Evolutionary conservation across 139 green algal species (phyloP).

Genomic region (Chlorella sp.): DNA sequence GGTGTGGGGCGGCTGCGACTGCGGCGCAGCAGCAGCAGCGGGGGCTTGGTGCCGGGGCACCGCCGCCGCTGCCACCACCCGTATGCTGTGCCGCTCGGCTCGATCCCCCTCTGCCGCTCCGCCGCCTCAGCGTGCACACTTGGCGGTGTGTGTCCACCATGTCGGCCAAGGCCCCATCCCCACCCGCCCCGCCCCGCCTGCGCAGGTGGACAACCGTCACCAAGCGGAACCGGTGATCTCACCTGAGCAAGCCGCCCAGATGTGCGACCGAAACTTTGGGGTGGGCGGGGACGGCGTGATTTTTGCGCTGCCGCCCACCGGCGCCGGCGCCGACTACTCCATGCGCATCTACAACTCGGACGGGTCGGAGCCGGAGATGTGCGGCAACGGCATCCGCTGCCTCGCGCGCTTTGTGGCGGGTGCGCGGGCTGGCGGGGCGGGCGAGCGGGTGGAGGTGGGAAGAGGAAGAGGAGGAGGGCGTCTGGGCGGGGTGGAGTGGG

Average conservation of each 20-base stretch:
- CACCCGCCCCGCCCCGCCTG: neutral
- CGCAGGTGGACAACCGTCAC: constrained; percentile 93
- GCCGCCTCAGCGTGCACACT: neutral
- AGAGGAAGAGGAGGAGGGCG: neutral
- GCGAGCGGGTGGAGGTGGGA: constrained; percentile 41
- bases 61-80: neutral
- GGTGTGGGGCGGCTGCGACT: neutral
- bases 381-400: constrained; percentile 99
- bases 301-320: constrained; percentile 84
- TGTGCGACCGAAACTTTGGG: constrained; percentile 97
- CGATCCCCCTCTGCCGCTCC: too few relatives aligned
- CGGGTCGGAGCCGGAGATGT: constrained; percentile 99
- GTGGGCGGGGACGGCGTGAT: constrained; percentile 91
- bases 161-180: neutral
- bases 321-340: constrained; percentile 79
- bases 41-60: neutral
- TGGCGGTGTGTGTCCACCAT: neutral
- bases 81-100: neutral
- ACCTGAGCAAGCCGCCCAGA: constrained; percentile 77
- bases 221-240: constrained; percentile 74
- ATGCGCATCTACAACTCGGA: constrained; percentile 99
- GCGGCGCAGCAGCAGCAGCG: neutral
- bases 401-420: constrained; percentile 90
- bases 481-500: neutral
- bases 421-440: constrained; percentile 48